Base-by-base conservation (phyloP, 208 protist genomes). In the Porcisia hertigi region DNA sequence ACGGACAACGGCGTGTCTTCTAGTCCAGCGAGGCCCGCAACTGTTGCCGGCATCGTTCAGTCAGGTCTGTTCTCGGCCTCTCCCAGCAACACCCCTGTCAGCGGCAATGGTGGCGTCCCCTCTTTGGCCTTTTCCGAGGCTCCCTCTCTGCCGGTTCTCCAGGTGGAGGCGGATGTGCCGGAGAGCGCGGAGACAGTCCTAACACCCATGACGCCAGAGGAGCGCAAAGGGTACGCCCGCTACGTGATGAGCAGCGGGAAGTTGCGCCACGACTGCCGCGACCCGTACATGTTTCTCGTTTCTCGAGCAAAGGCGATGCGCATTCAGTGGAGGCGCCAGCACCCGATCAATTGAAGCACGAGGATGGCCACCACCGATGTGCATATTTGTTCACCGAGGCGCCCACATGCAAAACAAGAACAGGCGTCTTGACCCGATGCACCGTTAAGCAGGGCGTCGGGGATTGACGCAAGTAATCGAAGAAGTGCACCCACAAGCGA, bases 171-270 rank as follows among this genome's bases (percentile, higher is more conserved):
- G 0, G 65, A 80, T 9, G 36, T 76, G 16, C 67, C 71, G 6
- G 65, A 75, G 43, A 70, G 71, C 57, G 65, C 47, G 34, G n/a
- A 12, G n/a, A 69, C 57, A 23, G 45, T 58, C 3, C 55, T 80
- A 53, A 36, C 69, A 2, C 63, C 86, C 49, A 76, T 88, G 59
- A 76, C 76, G 4, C 59, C 59, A 23, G 83, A 88, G 71, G 88
- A 94, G 69, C 82, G 82, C 54, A 63, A 79, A 49, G 75, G 58
- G 43, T 91, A 90, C 81, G 87, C 81, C 5, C 78, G 86, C 3
- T 93, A 93, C 71, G 88, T 87, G 49, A 83, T 93, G 71, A 96
- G 92, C 80, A 93, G 80, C 71, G 92, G 92, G 23, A 90, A 90
- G 79, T 81, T 96, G 70, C 85, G 92, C 39, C 86, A 92, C 72